Percentiles rank a stretch among this genome's conserved stretches.
Conservation (phyloP, 2,329 filamentous ascomycete species). For the Hypoxylon sp. region DNA sequence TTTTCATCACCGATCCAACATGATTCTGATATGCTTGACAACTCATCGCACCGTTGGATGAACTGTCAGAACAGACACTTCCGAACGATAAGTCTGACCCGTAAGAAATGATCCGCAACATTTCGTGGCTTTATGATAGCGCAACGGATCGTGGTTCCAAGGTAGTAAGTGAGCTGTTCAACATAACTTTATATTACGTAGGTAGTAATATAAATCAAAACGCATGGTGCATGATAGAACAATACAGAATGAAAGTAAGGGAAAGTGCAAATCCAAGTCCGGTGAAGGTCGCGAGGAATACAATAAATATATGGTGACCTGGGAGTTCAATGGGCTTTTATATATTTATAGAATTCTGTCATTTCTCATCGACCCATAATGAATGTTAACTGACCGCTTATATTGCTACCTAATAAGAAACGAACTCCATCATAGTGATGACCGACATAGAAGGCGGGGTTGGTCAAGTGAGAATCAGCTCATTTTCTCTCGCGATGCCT, state of each 20-base stretch:
- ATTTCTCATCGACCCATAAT: conserved; percentile 37
- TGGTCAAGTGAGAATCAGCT: conserved; percentile 45
- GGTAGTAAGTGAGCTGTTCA: conserved; percentile 1
- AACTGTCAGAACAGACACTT: conserved; percentile 6
- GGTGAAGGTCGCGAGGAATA: conserved; percentile 18
- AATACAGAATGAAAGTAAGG: background rate
- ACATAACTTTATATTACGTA: background rate
- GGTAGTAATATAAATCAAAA: background rate
- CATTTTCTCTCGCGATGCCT: conserved; percentile 43
- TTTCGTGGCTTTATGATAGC: background rate
- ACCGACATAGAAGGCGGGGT: conserved; percentile 38
- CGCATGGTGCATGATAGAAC: background rate
- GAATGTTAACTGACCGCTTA: conserved; percentile 39
- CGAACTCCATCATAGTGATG: conserved; percentile 40
- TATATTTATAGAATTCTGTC: conserved; percentile 36
- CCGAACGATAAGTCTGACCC: background rate
- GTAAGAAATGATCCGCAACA: conserved; percentile 6
- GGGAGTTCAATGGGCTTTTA: conserved; percentile 10
- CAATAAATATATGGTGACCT: conserved; percentile 1
- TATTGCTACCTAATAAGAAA: conserved; percentile 40
- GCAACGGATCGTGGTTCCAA: background rate
- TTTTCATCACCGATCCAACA: conserved; percentile 2
- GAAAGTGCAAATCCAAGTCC: conserved; percentile 12
- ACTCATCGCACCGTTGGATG: conserved; percentile 13
- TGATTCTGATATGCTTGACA: conserved; percentile 10